phyloP scores from a whole-genome alignment of 2,329 filamentous ascomycete species.

The Pseudogymnoascus sp. region DNA sequence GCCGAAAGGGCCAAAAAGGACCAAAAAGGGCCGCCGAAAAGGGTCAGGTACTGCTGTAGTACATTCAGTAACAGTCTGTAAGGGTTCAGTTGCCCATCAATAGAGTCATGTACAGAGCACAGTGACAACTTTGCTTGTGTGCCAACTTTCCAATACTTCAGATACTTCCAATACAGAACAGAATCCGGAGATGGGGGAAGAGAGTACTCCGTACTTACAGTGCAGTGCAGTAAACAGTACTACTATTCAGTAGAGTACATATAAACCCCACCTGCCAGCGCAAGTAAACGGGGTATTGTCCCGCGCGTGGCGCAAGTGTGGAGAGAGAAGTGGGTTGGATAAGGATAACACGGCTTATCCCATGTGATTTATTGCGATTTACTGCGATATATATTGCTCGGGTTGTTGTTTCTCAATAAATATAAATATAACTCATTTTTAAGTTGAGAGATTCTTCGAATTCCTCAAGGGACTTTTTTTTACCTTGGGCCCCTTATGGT shows the following conservation, averaged over 20 bases:
- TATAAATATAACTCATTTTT: background rate
- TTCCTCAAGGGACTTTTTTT: background rate
- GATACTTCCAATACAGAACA: too few relatives aligned
- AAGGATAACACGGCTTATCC: constrained; percentile 9
- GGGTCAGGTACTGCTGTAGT: background rate
- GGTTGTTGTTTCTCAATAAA: background rate
- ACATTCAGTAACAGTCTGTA: background rate
- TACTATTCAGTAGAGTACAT: background rate
- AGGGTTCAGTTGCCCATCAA: background rate
- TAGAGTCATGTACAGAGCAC: background rate
- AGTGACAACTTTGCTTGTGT: background rate
- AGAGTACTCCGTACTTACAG: background rate
- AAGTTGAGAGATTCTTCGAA: background rate
- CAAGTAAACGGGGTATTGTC: constrained; percentile 2
- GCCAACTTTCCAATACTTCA: background rate
- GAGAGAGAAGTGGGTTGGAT: constrained; percentile 8
- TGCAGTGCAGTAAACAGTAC: background rate
- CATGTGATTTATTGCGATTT: background rate
- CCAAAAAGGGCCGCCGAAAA: background rate
- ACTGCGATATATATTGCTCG: background rate
- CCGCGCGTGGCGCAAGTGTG: constrained; percentile 5
- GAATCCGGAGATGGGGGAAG: background rate
- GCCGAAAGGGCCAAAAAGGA: background rate
- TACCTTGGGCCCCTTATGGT: background rate
- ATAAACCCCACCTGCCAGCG: constrained; percentile 6